Base-by-base conservation (phyloP, 129 eudicot genomes). In the Deinandra increscens region DNA sequence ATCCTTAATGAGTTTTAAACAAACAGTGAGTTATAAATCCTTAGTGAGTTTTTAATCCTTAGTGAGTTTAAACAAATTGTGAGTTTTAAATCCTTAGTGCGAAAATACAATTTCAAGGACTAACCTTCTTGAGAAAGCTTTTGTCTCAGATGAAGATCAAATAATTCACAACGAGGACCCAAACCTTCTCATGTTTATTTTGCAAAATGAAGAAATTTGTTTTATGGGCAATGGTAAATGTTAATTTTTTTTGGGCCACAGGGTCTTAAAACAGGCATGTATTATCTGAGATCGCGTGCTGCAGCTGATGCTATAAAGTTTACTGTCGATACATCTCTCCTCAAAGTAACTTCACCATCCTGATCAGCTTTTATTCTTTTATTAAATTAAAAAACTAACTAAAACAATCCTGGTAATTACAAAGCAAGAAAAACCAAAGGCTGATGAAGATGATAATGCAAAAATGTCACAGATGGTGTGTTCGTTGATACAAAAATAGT, bases 261-360 rank as follows among this genome's bases (percentile, higher is more conserved):
- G 96, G 96, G 97, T 23, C 72, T 55, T 91, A n/a, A n/a, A n/a
- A n/a, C n/a, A n/a, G n/a, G n/a, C n/a, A n/a, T n/a, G n/a, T n/a
- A n/a, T n/a, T n/a, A 91, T 51, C 64, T 88, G 61, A 65, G 96
- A 68, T 81, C 97, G 64, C 88, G 94, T 49, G 91, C 97, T 70
- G 97, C 97, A 66, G 90, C 97, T 56, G 97, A 91, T 84, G 96
- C 96, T 9, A 91, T 91, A 66, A 88, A 91, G 83, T 86, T 91
- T 79, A 91, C 96, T 62, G 97, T 91, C 12, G 97, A 91, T 74
- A 84, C 96, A 23, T 73, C 87, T 50, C 63, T 88, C 78, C 79
- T 88, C 7, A 84, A 88, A 80, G 97, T 91, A 77, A 53, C 0
- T 18, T 11, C 2, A 31, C 39, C 18, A 12, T 19, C 5, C 1